A percentile compares a stretch with the other conserved stretches of the same genome.
These are phyloP conservation scores for Tetramitus jugosus DNA, from an alignment of 208 protist genomes.

Conservation along the genomic window DNA sequence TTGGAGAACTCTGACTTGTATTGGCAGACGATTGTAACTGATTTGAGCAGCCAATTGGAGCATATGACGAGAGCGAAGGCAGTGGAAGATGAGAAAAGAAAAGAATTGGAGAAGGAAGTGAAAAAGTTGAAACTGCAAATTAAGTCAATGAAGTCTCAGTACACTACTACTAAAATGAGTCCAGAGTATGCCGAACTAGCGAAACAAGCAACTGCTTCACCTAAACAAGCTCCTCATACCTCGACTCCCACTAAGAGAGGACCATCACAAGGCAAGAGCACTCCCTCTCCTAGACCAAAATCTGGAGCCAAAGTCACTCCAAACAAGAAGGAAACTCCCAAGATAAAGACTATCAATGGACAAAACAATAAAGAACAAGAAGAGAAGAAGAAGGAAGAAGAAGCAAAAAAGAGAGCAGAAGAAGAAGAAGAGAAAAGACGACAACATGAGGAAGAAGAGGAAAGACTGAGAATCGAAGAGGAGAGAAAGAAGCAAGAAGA, in stretches of 20 bases:
- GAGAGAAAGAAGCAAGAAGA: background rate
- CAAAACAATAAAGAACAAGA: background rate
- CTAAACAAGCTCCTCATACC: background rate
- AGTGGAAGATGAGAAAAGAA: background rate
- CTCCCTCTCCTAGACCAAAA: too few species aligned
- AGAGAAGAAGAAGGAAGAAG: background rate
- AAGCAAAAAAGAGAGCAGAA: background rate
- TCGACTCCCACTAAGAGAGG: background rate
- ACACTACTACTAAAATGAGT: background rate
- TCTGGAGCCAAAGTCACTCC: too few species aligned
- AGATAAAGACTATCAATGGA: background rate
- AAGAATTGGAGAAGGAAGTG: conserved; percentile 14
- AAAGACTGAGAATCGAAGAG: background rate
- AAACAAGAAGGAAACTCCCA: background rate
- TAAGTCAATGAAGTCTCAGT: background rate
- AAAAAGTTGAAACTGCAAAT: conserved; percentile 1
- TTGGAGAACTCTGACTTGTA: background rate
- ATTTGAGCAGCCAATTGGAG: conserved; percentile 11
- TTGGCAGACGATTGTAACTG: background rate
- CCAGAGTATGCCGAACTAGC: background rate
- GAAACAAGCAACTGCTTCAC: too few species aligned
- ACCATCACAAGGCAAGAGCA: too few species aligned
- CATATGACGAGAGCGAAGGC: background rate
- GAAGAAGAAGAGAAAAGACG: background rate
- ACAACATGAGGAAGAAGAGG: background rate